Evolutionary conservation across 2,329 filamentous ascomycete genomes (phyloP).

Genomic region (Fusarium sororula): DNA sequence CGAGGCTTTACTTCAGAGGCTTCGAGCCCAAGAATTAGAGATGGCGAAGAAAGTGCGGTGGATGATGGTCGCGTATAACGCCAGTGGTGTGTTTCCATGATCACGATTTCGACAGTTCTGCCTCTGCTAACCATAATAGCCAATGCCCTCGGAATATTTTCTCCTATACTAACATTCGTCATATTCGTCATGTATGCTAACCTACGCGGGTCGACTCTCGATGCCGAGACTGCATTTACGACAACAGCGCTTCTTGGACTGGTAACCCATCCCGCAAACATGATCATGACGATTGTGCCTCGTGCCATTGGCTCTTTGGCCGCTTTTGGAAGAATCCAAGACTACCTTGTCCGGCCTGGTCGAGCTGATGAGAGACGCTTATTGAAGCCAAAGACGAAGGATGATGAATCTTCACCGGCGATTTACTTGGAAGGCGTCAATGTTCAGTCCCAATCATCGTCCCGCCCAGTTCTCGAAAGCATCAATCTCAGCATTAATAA

Average conservation of each 20-base stretch:
- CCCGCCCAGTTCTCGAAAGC: not conserved
- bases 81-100: not conserved
- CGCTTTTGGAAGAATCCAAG: not conserved
- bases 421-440: not conserved
- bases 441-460: not conserved
- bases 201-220: not conserved
- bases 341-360: not conserved
- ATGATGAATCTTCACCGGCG: not conserved
- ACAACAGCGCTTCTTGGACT: not conserved
- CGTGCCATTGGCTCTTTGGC: not conserved
- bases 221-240: not conserved
- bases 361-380: not conserved
- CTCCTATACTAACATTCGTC: not conserved
- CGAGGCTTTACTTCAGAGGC: not conserved
- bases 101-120: accelerated
- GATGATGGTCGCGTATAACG: not conserved
- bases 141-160: not conserved
- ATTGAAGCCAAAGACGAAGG: accelerated
- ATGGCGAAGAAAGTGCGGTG: not conserved
- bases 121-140: not conserved
- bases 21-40: not conserved
- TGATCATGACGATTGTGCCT: not conserved
- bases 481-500: not conserved
- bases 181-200: not conserved
- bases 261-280: not conserved